Conservation (phyloP, 2,329 filamentous ascomycete species). For the Arthroderma sp. region DNA sequence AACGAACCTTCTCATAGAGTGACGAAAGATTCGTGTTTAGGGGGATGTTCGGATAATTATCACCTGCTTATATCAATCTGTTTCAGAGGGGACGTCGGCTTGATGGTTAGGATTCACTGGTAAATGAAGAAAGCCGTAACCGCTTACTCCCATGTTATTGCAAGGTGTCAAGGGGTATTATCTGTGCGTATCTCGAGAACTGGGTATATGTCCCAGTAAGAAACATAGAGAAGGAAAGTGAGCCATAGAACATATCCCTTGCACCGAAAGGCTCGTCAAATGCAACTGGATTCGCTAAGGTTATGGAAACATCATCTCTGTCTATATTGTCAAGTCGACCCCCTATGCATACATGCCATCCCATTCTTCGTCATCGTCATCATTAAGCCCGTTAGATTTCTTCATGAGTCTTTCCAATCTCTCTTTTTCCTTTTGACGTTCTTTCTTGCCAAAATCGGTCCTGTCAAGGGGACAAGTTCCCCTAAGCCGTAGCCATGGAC, state of each 20-base stretch:
- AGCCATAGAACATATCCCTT: neutral
- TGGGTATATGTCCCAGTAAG: neutral
- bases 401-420: slow-evolving; percentile 41
- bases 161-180: neutral
- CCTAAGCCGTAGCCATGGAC: slow-evolving; percentile 52
- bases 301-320: neutral
- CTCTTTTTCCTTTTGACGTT: slow-evolving; percentile 40
- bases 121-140: neutral
- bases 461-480: slow-evolving; percentile 53
- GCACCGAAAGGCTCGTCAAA: neutral
- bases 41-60: neutral
- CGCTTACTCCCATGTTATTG: neutral
- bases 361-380: slow-evolving; percentile 35
- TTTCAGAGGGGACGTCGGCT: neutral
- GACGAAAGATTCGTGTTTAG: no score
- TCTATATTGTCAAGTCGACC: neutral
- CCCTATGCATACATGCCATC: slow-evolving; percentile 37
- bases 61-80: neutral
- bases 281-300: neutral
- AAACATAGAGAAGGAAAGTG: neutral
- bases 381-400: slow-evolving; percentile 28
- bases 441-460: slow-evolving; percentile 46
- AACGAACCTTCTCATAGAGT: no score
- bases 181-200: neutral
- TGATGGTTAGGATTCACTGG: neutral